phyloP scores from a whole-genome alignment of 768 basidiomycete genomes.

The Termitomyces sp. region DNA sequence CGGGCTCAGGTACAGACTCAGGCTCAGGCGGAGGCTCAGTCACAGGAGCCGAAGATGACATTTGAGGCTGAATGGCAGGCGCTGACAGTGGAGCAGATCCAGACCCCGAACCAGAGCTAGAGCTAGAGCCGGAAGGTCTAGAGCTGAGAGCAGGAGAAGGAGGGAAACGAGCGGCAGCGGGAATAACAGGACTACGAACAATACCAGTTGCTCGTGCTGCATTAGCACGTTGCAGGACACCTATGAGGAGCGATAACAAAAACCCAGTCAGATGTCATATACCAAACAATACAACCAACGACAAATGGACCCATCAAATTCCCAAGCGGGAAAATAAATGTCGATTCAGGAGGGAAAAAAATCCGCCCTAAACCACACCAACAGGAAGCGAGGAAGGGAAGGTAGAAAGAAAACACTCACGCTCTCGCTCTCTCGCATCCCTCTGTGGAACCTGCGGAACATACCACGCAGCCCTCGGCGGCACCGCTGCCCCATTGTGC shows the following conservation, averaged over 20 bases:
- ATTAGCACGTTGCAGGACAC: neutral
- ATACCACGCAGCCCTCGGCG: conserved; percentile 4
- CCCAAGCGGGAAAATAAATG: no score
- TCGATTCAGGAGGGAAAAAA: neutral
- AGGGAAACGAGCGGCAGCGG: neutral
- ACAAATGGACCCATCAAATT: no score
- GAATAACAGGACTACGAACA: neutral
- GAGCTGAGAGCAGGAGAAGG: neutral
- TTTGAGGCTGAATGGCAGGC: neutral
- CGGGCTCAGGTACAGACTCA: neutral
- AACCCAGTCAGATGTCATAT: neutral
- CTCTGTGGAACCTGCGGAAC: conserved; percentile 4
- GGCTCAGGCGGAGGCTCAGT: neutral
- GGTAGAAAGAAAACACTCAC: conserved; percentile 2
- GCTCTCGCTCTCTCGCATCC: neutral
- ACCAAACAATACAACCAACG: no score
- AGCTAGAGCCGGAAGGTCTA: neutral
- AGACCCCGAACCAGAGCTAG: neutral
- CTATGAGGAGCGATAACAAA: neutral
- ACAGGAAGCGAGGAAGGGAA: neutral
- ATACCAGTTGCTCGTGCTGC: neutral
- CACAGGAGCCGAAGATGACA: neutral
- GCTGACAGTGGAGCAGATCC: neutral
- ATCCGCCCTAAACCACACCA: no score
- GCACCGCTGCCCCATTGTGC: neutral